Percentiles rank a stretch among this genome's conserved stretches.
These are phyloP conservation scores for Cryphonectria parasitica DNA, from an alignment of 2,329 filamentous ascomycete genomes.

Conservation along the genomic window DNA sequence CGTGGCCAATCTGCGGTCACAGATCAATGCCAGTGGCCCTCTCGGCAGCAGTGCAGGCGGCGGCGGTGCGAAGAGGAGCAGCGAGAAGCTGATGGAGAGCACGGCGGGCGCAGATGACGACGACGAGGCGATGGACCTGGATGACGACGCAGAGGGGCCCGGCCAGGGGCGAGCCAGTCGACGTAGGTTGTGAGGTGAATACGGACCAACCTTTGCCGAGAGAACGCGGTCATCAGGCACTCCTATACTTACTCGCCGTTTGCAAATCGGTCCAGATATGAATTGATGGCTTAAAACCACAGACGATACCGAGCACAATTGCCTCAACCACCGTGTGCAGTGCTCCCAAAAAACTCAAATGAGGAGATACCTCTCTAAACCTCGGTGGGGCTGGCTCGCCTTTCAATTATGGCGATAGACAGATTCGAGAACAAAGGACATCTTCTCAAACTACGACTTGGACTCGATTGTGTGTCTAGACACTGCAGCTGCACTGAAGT, in stretches of 20 bases:
- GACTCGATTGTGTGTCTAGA: not conserved
- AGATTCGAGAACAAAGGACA: not conserved
- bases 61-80: slow-evolving; percentile 29
- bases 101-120: slow-evolving; percentile 45
- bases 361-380: not conserved
- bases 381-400: not conserved
- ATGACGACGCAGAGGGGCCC: slow-evolving; percentile 54
- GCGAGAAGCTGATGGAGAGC: slow-evolving; percentile 45
- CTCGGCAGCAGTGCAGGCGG: slow-evolving; percentile 1
- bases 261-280: not conserved
- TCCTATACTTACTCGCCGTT: not conserved
- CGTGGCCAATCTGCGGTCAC: slow-evolving; percentile 9
- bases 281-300: not conserved
- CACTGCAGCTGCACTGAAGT: not conserved
- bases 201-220: not conserved
- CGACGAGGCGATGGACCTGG: slow-evolving; percentile 60
- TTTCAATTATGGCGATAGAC: not conserved
- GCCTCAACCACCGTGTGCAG: not conserved
- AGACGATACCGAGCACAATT: not conserved
- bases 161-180: slow-evolving; percentile 56
- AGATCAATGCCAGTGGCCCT: not conserved
- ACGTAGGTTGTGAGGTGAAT: slow-evolving; percentile 51
- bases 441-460: not conserved
- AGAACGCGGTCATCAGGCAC: not conserved
- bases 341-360: not conserved